Conservation (phyloP, 2,329 filamentous ascomycete genomes). For the Colletotrichum sp. region DNA sequence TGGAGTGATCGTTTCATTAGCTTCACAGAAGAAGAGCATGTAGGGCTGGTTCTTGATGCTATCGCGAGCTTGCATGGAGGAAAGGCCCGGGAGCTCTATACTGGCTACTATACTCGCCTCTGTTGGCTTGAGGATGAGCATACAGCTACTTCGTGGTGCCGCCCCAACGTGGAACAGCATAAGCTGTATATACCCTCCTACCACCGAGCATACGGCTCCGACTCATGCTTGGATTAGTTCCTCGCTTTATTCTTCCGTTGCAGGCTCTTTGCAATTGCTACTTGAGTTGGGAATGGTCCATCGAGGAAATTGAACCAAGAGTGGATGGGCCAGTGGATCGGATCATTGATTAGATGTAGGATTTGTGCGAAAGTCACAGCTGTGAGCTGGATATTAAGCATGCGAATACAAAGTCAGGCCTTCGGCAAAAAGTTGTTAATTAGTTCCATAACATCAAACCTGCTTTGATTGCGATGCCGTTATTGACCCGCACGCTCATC, state of each 20-base stretch:
- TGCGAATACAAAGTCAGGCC: not conserved
- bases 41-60: slow-evolving; percentile 64
- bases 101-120: slow-evolving; percentile 33
- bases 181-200: slow-evolving; percentile 35
- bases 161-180: slow-evolving; percentile 34
- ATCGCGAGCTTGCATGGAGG: slow-evolving; percentile 71
- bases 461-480: not conserved
- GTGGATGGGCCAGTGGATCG: slow-evolving; percentile 29
- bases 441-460: not conserved
- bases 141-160: slow-evolving; percentile 31
- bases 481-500: not conserved
- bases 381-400: not conserved
- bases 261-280: slow-evolving; percentile 34
- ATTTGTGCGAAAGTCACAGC: not conserved
- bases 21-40: slow-evolving; percentile 56
- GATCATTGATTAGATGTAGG: not conserved
- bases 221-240: slow-evolving; percentile 38
- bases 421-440: not conserved
- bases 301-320: slow-evolving; percentile 25
- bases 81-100: slow-evolving; percentile 28
- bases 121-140: slow-evolving; percentile 36
- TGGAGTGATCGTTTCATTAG: slow-evolving; percentile 44
- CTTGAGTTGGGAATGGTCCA: slow-evolving; percentile 26
- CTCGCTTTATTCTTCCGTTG: slow-evolving; percentile 31
- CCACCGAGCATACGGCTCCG: slow-evolving; percentile 35